Percentiles rank a stretch among this genome's conserved stretches.
phyloP scores from a whole-genome alignment of 164 flowering plant species.

The Stephania yunnanensis region DNA sequence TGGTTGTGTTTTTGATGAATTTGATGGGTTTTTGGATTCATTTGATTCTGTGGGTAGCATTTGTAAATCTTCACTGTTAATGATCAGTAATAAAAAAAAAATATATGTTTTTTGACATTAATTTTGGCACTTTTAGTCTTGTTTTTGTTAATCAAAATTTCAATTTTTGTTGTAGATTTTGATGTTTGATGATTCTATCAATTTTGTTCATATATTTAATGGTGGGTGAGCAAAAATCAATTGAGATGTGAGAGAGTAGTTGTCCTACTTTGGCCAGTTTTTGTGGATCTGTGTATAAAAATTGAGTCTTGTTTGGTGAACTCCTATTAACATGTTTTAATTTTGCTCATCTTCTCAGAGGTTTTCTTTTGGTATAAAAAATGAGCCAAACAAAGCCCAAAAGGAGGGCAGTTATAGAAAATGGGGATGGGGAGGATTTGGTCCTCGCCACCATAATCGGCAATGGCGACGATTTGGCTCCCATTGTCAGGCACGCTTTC shows the following conservation, averaged over 20 bases:
- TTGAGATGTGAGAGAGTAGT: background rate
- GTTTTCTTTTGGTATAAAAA: slow-evolving; percentile 12
- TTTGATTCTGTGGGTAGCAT: background rate
- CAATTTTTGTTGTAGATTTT: background rate
- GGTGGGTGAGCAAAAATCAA: background rate
- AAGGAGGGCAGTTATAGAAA: slow-evolving; percentile 51
- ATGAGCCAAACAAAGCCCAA: slow-evolving; percentile 62
- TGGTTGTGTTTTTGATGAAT: background rate
- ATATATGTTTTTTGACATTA: background rate
- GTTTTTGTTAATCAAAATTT: background rate
- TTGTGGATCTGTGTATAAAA: background rate
- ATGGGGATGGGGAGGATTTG: slow-evolving; percentile 72
- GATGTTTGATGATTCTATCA: too few relatives aligned
- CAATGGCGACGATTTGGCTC: slow-evolving; percentile 84
- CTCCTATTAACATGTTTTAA: background rate
- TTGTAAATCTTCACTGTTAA: too few relatives aligned
- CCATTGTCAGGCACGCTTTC: slow-evolving; percentile 74
- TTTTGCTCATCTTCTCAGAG: background rate
- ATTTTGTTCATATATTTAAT: too few relatives aligned
- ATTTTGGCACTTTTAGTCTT: background rate
- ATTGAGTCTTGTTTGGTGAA: background rate
- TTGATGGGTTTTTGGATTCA: background rate
- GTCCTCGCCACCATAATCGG: slow-evolving; percentile 63
- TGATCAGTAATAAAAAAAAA: background rate
- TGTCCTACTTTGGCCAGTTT: background rate